These are phyloP conservation scores for Boletus tomentosulus DNA, from an alignment of 768 basidiomycete genomes.

Conservation along the genomic window DNA sequence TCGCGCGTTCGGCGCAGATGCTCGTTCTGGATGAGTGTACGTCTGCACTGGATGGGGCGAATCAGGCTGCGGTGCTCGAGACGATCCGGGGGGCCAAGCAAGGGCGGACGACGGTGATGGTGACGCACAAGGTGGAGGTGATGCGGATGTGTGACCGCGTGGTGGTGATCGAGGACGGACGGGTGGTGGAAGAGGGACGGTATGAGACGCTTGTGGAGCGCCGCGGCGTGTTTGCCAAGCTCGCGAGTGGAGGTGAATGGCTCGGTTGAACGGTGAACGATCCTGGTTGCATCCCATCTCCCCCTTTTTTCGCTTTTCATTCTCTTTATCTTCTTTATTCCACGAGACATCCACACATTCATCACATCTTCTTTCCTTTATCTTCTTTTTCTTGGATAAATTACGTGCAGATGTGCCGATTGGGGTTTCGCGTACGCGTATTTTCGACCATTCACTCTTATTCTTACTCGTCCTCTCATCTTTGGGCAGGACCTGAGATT, in stretches of 20 bases:
- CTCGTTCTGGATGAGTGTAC: slow-evolving; percentile 94
- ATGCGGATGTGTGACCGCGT: slow-evolving; percentile 94
- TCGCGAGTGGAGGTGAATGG: slow-evolving; percentile 81
- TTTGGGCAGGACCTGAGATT: not conserved
- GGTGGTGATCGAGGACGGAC: slow-evolving; percentile 74
- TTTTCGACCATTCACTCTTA: not conserved
- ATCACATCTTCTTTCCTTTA: not conserved
- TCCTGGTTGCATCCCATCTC: not conserved
- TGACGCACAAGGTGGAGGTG: slow-evolving; percentile 87
- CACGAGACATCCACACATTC: not conserved
- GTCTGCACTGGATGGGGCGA: slow-evolving; percentile 81
- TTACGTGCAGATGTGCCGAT: not conserved
- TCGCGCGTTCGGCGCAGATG: slow-evolving; percentile 69
- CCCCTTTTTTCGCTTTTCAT: not conserved
- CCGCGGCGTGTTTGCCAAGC: slow-evolving; percentile 68
- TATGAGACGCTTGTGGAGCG: slow-evolving; percentile 66
- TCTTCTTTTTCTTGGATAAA: not conserved
- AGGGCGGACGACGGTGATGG: slow-evolving; percentile 82
- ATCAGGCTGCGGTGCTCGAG: slow-evolving; percentile 78
- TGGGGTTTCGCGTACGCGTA: not conserved
- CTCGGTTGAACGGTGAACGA: slow-evolving; percentile 9
- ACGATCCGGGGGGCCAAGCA: slow-evolving; percentile 61
- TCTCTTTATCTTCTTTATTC: not conserved
- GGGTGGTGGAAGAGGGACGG: slow-evolving; percentile 71
- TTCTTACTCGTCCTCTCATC: not conserved